Base-by-base conservation (phyloP, 495 filamentous ascomycete species). In the Daldinia grandis region DNA sequence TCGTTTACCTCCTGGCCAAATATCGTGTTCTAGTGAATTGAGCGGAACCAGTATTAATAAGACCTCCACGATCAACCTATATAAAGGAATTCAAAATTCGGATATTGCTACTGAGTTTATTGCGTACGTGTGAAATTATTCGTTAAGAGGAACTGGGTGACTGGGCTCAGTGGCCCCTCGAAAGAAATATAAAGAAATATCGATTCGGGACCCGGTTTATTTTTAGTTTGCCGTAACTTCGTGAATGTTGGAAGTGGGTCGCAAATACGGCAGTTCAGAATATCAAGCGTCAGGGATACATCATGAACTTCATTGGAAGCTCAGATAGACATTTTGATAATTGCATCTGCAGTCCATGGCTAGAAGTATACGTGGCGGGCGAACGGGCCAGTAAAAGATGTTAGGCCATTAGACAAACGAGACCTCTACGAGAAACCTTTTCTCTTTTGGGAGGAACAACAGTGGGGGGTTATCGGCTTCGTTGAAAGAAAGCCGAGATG, bases 211-310 rank as follows among this genome's bases (percentile, higher is more conserved):
- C 64, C 64, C 67, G 38, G 42, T 70, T 70, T 64, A 64, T 55
- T 64, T 72, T 68, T 49, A 10, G 49, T 47, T 54, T 31, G 53
- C 50, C 24, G 35, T 37, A 31, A 68, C 8, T 64, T 49, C 30
- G 35, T 57, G 25, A 64, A 8, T 56, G 55, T 68, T 68, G 60
- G 50, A 68, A 68, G 69, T 72, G 69, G 65, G 70, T 66, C 61
- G 47, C 40, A 19, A 38, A 54, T 40, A 60, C 19, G 54, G 47
- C 1, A 58, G 68, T 42, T 47, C 61, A 56, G 61, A 55, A 47
- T 59, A 30, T 17, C 19, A 58, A 63, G 35, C 12, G 35, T 63
- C 56, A 72, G 47, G 54, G 55, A 68, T 68, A 37, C 55, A 68
- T 64, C 38, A 54, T 60, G 54, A 51, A 49, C 55, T 68, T 65